Evolutionary conservation across 2,329 filamentous ascomycete genomes (phyloP).

Genomic region (Hymenoscyphus linearis): DNA sequence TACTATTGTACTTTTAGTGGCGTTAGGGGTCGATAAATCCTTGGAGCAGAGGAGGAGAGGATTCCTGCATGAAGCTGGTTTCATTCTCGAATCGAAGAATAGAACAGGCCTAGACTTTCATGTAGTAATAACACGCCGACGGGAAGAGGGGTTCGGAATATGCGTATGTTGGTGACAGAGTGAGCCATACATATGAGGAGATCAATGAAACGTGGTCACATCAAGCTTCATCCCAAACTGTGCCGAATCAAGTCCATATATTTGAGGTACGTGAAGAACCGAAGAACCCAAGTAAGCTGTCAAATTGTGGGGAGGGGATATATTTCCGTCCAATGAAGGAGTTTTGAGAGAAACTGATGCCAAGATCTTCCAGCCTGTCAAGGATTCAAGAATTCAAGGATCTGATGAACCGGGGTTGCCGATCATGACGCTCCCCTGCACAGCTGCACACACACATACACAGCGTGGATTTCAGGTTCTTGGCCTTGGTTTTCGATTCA

Average conservation of each 20-base stretch:
- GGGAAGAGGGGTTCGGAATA: not conserved
- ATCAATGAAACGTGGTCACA: not conserved
- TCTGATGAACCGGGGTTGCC: slow-evolving; percentile 7
- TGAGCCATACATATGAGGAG: not conserved
- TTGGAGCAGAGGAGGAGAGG: no score
- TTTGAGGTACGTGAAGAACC: not conserved
- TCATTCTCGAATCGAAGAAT: not conserved
- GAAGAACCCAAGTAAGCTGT: not conserved
- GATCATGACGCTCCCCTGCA: slow-evolving; percentile 20
- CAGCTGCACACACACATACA: no score
- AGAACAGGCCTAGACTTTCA: not conserved
- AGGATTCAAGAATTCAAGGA: no score
- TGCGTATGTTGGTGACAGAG: not conserved
- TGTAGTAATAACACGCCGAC: not conserved
- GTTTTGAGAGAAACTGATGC: not conserved
- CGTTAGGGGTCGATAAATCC: slow-evolving; percentile 3
- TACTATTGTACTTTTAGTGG: slow-evolving; percentile 5
- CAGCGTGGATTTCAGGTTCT: not conserved
- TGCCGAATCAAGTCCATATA: not conserved
- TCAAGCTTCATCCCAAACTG: not conserved
- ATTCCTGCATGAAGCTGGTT: not conserved
- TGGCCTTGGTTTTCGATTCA: no score
- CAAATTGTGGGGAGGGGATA: not conserved
- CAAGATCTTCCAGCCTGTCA: slow-evolving; percentile 3
- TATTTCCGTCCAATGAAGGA: not conserved